Base-by-base conservation (phyloP, 2,329 filamentous ascomycete genomes). In the Aspergillus neoniger region DNA sequence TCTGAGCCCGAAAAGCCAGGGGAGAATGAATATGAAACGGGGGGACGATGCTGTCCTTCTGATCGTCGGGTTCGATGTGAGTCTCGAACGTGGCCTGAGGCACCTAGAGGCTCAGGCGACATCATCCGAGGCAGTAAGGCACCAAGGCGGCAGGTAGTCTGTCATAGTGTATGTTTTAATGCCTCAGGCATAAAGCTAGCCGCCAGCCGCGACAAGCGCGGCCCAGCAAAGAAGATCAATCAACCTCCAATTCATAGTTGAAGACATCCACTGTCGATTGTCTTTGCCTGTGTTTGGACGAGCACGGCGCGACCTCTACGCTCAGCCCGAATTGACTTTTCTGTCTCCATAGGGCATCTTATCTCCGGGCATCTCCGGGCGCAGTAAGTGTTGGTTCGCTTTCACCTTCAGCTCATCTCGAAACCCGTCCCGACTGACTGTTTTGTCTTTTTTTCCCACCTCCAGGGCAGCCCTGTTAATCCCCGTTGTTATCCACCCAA, bases 11-110 rank as follows among this genome's bases (percentile, higher is more conserved):
- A 47, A 32, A 39, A 60, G 44, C 43, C 60, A 49, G 57, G 61
- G 63, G 54, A 54, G 56, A 63, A 60, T 57, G 57, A 55, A 60
- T 60, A 65, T 57, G 51, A 52, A 59, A 55, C 62, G n/a, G 54
- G 32, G 41, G 55, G 65, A 65, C 66, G 67, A 67, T 63, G 68
- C 65, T 65, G 66, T 67, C 48, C 60, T 28, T 38, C 48, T 57
- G 48, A 65, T 68, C 60, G 60, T 61, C 68, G 61, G 63, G 62
- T 68, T 74, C 69, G 69, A 74, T 66, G 63, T 48, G 70, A 72
- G 72, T 69, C 71, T 71, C 71, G 71, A 69, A 25, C 53, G 25
- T 43, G 53, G 38, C 71, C 71, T 69, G 30, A 58, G 65, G 64
- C 51, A 41, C 50, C 32, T 4, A 15, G 30, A 14, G 38, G 41